Evolutionary conservation across 495 filamentous ascomycete species (phyloP).

Genomic region (Trichoderma orchidacearum): DNA sequence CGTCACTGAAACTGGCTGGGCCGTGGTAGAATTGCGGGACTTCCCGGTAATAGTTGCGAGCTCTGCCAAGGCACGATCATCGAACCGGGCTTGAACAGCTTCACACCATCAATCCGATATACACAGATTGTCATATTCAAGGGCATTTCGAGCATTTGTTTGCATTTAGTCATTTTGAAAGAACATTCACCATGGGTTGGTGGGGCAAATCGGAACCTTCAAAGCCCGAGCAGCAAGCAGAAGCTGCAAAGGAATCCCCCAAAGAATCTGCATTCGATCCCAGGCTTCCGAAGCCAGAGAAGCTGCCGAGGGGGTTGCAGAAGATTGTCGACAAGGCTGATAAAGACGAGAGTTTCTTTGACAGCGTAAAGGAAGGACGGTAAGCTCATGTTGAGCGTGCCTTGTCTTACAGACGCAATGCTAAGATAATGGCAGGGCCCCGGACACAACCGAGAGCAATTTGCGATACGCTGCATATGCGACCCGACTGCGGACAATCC

Average conservation of each 20-base stretch:
- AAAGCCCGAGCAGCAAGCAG: slow-evolving; percentile 6
- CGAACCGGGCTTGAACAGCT: not conserved
- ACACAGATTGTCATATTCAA: too few species aligned
- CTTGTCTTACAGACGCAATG: slow-evolving; percentile 1
- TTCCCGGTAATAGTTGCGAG: not conserved
- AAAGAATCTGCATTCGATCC: slow-evolving; percentile 22
- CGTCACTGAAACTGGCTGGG: not conserved
- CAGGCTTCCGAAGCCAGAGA: slow-evolving; percentile 40
- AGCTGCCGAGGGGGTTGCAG: slow-evolving; percentile 57
- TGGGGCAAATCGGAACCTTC: slow-evolving; percentile 10
- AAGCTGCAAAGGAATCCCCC: slow-evolving; percentile 13
- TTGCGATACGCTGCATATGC: slow-evolving; percentile 91
- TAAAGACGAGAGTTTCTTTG: slow-evolving; percentile 63
- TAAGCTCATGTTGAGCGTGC: slow-evolving; percentile 18
- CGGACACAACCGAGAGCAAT: slow-evolving; percentile 70
- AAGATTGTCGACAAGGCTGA: slow-evolving; percentile 51
- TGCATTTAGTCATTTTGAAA: not conserved
- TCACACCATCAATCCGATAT: too few species aligned
- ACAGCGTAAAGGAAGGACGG: slow-evolving; percentile 67
- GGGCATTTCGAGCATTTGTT: too few species aligned
- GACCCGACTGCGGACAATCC: slow-evolving; percentile 71
- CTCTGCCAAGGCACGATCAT: not conserved
- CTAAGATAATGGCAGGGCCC: slow-evolving; percentile 35
- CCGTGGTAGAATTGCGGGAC: not conserved
- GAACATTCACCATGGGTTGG: slow-evolving; percentile 10